Evolutionary conservation across 306 rosid species (phyloP).

Genomic region (Acacia melanoxylon): DNA sequence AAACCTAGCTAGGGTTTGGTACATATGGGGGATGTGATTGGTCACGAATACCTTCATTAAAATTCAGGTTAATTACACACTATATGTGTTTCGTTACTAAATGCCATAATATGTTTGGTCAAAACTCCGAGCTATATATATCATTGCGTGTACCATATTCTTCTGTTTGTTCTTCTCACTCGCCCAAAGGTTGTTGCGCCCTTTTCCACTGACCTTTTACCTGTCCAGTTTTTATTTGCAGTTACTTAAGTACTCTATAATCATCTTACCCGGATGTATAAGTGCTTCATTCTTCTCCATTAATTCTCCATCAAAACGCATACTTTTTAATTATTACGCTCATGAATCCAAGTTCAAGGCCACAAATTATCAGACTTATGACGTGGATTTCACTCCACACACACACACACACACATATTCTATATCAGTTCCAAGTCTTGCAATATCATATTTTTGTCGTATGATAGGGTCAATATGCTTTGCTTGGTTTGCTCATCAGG

Average conservation of each 20-base stretch:
- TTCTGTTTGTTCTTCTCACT: not conserved
- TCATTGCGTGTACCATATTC: not conserved
- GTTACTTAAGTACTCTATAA: not conserved
- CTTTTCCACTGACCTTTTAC: not conserved
- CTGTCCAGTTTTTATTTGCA: not conserved
- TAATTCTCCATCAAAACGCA: not conserved
- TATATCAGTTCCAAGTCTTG: not conserved
- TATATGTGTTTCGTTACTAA: too few species aligned
- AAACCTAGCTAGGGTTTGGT: not conserved
- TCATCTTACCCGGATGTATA: not conserved
- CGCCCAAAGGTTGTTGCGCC: too few species aligned
- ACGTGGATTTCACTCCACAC: not conserved
- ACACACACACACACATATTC: too few species aligned
- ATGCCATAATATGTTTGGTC: not conserved
- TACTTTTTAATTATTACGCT: not conserved
- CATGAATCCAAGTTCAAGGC: not conserved
- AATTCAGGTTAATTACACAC: not conserved
- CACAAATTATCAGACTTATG: not conserved
- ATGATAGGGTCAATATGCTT: not conserved
- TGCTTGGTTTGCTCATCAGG: not conserved
- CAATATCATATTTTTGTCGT: not conserved
- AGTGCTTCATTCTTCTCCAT: not conserved
- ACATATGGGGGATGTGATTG: not conserved
- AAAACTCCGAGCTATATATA: not conserved
- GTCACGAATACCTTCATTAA: not conserved